Conservation (phyloP, 176 grass and related monocot genomes). For the Aechmea fasciata region DNA sequence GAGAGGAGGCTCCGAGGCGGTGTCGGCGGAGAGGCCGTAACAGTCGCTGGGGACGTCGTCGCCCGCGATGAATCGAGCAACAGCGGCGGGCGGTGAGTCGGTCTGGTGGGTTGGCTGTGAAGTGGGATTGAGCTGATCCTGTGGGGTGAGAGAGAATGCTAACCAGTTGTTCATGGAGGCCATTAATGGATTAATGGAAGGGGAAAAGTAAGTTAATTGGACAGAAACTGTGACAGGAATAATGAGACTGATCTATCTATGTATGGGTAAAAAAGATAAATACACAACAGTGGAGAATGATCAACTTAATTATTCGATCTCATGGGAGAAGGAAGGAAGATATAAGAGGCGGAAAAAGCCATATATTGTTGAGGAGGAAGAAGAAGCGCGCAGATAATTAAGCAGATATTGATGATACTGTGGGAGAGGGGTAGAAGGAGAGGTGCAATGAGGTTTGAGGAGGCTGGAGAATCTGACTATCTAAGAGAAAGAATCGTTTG, state of each 20-base stretch:
- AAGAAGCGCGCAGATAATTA: too few relatives aligned
- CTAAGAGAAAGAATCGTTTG: too few relatives aligned
- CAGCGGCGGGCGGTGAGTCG: slow-evolving; percentile 18
- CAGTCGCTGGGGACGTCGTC: slow-evolving; percentile 38
- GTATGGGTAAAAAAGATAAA: slow-evolving; percentile 6
- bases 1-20: slow-evolving; percentile 6
- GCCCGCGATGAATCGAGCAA: slow-evolving; percentile 14
- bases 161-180: slow-evolving; percentile 93
- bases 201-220: not conserved
- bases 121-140: slow-evolving; percentile 46
- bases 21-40: slow-evolving; percentile 22
- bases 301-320: too few relatives aligned
- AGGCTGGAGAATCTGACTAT: too few relatives aligned
- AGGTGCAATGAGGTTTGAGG: too few relatives aligned
- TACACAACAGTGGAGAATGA: not conserved
- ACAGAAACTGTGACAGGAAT: not conserved
- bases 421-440: too few relatives aligned
- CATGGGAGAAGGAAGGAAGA: too few relatives aligned
- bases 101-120: slow-evolving; percentile 31
- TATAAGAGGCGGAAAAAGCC: too few relatives aligned
- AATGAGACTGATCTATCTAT: too few relatives aligned
- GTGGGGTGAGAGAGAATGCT: slow-evolving; percentile 81
- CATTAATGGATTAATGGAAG: slow-evolving; percentile 21
- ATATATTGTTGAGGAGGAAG: too few relatives aligned
- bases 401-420: too few relatives aligned